A percentile compares a stretch with the other conserved stretches of the same genome.
These are phyloP conservation scores for Tricholoma sp. DNA, from an alignment of 768 basidiomycete species.

Conservation along the genomic window DNA sequence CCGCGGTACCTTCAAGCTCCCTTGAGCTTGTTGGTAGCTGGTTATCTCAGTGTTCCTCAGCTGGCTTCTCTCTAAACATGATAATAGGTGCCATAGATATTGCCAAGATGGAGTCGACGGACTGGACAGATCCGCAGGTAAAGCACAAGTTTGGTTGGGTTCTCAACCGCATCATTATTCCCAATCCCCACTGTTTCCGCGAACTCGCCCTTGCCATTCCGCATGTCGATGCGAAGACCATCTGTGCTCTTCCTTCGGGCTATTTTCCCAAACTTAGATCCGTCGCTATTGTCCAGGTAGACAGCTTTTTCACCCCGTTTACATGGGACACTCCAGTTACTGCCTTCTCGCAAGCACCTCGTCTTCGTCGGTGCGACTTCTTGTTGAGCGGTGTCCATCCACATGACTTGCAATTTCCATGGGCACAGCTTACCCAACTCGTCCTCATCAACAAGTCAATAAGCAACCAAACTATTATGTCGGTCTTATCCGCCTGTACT, in stretches of 20 bases:
- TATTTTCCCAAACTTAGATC: neutral
- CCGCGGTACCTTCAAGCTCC: neutral
- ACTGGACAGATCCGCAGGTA: neutral
- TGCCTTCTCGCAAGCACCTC: neutral
- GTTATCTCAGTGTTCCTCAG: conserved; percentile 1
- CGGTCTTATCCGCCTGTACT: neutral
- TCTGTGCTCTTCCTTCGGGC: neutral
- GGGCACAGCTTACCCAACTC: neutral
- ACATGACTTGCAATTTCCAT: neutral
- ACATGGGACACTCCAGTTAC: neutral
- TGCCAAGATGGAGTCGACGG: neutral
- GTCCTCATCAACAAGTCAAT: neutral
- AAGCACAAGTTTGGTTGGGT: neutral
- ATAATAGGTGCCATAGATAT: neutral
- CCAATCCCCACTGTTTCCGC: neutral
- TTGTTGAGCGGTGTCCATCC: neutral
- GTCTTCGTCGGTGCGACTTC: neutral
- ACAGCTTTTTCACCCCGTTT: neutral
- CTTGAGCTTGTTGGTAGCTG: neutral
- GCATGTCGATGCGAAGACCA: neutral
- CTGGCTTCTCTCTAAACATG: neutral
- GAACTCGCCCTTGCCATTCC: conserved; percentile 2
- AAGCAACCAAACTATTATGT: neutral
- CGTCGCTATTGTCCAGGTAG: neutral
- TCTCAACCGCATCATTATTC: neutral